Evolutionary conservation across 129 eudicot genomes (phyloP), one percentile per base, ranked within the genome.

Genomic region (Dittrichia graveolens): DNA sequence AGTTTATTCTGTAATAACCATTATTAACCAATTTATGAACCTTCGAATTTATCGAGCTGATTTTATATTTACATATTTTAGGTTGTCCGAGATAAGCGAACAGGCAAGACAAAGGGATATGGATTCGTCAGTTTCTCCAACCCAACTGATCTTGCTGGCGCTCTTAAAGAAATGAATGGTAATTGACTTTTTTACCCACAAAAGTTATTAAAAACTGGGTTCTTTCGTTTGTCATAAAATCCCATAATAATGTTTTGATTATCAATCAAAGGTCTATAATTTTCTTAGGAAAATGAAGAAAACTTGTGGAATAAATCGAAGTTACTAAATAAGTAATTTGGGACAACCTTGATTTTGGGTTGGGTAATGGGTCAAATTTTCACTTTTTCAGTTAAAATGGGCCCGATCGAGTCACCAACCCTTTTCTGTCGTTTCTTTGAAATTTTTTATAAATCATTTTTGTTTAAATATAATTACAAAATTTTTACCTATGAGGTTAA

Each of bases 101-200:
- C 98, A 42, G 98, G 98, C 47, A 93, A 93, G 83, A 93, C 98
- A 18, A 93, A 86, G 83, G 98, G 98, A 60, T 93, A 87, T 75
- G 98, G 98, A 48, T 93, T 93, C 83, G 90, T 93, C 15, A 93
- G 98, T 84, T 93, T 93, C 77, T 76, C 98, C 38, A 93, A 87
- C 77, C 95, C 95, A 41, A 57, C 91, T 5, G 98, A 93, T 81
- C 87, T 87, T 42, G 98, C 91, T 57, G 98, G 78, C 18, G 96
- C 98, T 14, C 82, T 93, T n/a, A 93, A 93, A 75, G 98, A 93
- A 79, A 93, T 93, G 98, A 94, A 94, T 80, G 98, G 98, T 94
- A 75, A 75, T 72, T 74, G 37, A 56, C 52, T 10, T 61, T 39
- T 44, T 31, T 19, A 4, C 11, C 40, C 7, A 10, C 35, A 53